These are phyloP conservation scores for Artemisia tridentata DNA, from an alignment of 129 eudicot genomes.

Conservation along the genomic window DNA sequence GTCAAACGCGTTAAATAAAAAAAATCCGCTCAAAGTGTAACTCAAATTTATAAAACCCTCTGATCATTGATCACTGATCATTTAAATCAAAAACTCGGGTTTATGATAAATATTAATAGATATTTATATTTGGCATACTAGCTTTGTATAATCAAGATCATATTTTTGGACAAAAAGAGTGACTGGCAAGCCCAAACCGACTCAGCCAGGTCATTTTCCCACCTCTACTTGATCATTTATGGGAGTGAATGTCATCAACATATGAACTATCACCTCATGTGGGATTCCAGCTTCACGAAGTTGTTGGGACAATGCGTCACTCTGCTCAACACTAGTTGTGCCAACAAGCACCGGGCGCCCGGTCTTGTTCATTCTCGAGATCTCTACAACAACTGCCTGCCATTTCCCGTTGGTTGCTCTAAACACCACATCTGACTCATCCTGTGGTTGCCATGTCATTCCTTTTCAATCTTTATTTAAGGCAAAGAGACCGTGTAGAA, in stretches of 20 bases:
- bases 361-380: conserved; percentile 95
- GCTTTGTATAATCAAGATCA: too few relatives aligned
- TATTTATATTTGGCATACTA: too few relatives aligned
- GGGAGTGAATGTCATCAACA: neutral
- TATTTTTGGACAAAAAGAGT: too few relatives aligned
- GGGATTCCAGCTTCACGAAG: conserved; percentile 84
- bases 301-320: conserved; percentile 81
- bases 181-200: too few relatives aligned
- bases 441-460: conserved; percentile 41
- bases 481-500: conserved; percentile 19
- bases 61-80: too few relatives aligned
- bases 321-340: conserved; percentile 99
- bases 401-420: conserved; percentile 91
- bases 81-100: too few relatives aligned
- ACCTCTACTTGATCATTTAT: neutral
- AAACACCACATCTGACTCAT: conserved; percentile 97
- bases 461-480: conserved; percentile 9
- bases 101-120: too few relatives aligned
- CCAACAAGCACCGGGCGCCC: conserved; percentile 99
- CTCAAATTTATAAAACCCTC: too few relatives aligned
- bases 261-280: conserved; percentile 67
- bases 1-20: too few relatives aligned
- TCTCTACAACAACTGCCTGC: conserved; percentile 96
- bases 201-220: too few relatives aligned
- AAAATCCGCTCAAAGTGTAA: too few relatives aligned